phyloP scores from a whole-genome alignment of 2,329 filamentous ascomycete genomes.

The Neofusicoccum parvum region DNA sequence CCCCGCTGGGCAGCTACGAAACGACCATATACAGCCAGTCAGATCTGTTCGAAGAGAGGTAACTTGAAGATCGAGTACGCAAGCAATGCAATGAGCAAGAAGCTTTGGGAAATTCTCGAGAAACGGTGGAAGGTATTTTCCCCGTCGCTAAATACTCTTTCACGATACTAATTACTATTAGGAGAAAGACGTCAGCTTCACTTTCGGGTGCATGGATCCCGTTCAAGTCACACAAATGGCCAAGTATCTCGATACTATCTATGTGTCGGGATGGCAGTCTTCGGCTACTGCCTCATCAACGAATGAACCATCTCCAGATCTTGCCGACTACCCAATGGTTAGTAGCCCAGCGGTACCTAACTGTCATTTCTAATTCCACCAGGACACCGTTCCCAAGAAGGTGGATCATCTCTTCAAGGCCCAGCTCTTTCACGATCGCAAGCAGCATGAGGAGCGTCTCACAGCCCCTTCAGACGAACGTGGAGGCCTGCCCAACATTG shows the following conservation, averaged over 20 bases:
- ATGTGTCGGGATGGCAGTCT: conserved; percentile 94
- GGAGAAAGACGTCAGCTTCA: conserved; percentile 80
- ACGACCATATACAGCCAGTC: conserved; percentile 85
- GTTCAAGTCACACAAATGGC: conserved; percentile 97
- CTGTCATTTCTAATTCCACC: conserved; percentile 22
- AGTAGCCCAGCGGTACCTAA: not conserved
- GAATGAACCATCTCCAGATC: conserved; percentile 87
- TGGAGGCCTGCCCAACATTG: conserved; percentile 69
- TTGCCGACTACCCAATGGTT: conserved; percentile 78
- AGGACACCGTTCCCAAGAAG: conserved; percentile 94
- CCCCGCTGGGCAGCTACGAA: conserved; percentile 85
- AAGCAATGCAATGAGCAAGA: conserved; percentile 81
- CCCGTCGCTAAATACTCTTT: not conserved
- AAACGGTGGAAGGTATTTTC: conserved; percentile 68
- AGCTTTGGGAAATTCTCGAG: conserved; percentile 85
- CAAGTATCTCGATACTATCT: conserved; percentile 91
- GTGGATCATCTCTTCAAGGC: conserved; percentile 92
- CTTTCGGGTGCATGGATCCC: conserved; percentile 91
- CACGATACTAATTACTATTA: conserved; percentile 37
- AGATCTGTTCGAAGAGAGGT: conserved; percentile 88
- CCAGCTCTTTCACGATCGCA: conserved; percentile 94
- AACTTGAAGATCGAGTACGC: conserved; percentile 83
- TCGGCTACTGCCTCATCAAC: conserved; percentile 87
- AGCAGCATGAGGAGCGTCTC: conserved; percentile 87
- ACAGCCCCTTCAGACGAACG: conserved; percentile 70